Evolutionary conservation across 78 protist species (phyloP), one percentile per base, ranked within the genome.

Genomic region (Creolimax fragrantissima): DNA sequence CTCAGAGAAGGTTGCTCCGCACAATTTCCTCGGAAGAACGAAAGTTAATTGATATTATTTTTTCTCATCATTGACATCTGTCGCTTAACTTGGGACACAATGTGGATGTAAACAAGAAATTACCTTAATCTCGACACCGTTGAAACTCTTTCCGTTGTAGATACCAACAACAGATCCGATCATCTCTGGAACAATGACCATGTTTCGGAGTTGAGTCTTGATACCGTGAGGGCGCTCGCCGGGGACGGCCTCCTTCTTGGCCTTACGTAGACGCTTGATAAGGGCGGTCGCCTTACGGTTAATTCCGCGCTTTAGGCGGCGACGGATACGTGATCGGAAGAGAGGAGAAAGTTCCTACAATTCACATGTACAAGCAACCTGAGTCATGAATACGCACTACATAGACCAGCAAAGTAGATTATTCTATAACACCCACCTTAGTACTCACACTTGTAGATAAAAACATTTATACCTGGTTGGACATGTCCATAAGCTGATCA

Each of bases 101-200:
- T 58, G 11, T 58, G 0, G 24, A 36, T 24, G 7, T 2, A 6
- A 88, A 7, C 7, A n/a, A 37, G 2, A 32, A 7, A 89, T 2
- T 37, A 96, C 98, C 97, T 98, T 98, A 94, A 99, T 89, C 93
- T 99, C 99, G 44, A 99, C 99, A 42, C 93, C 90, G 94, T 91
- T 97, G 97, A 95, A 99, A 44, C 89, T 67, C 97, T 98, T 98
- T 66, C 99, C 99, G 96, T 99, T 99, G 99, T 99, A 98, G 44
- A 99, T 96, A 89, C 99, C 99, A 45, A 99, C 97, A 67, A 97
- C 91, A 44, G 97, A 93, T 83, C 99, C 99, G 43, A 99, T 98
- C 99, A 99, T 99, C 93, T 97, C 98, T 88, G 99, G 99, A 47
- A 98, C 95, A 84, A 99, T 95, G 96, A 99, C 94, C 98, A 99